These are phyloP conservation scores for Albugo laibachii DNA, from an alignment of 352 stramenopile genomes.

Conservation along the genomic window DNA sequence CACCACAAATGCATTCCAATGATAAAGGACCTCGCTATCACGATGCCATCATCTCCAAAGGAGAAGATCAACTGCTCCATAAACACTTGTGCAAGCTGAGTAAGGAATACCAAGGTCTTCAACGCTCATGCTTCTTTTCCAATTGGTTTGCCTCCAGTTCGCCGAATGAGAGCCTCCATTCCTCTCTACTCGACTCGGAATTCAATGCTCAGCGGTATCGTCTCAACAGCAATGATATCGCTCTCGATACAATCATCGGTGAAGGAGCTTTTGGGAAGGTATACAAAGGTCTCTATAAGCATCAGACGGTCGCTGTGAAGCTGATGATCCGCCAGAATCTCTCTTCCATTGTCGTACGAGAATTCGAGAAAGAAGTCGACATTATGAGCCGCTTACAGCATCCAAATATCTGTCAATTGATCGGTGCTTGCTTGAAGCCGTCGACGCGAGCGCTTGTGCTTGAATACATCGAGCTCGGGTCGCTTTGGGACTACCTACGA, in stretches of 20 bases:
- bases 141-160: too few species aligned
- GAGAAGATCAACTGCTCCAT: too few species aligned
- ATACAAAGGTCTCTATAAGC: conserved; percentile 37
- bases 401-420: conserved; percentile 93
- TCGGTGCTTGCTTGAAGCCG: conserved; percentile 86
- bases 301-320: conserved; percentile 43
- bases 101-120: too few species aligned
- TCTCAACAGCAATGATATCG: conserved; percentile 41
- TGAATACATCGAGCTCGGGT: conserved; percentile 84
- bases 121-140: too few species aligned
- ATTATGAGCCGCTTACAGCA: conserved; percentile 85
- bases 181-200: too few species aligned
- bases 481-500: conserved; percentile 83
- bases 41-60: too few species aligned
- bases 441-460: conserved; percentile 90
- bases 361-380: conserved; percentile 67
- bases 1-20: too few species aligned
- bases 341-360: conserved; percentile 32
- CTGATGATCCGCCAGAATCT: conserved; percentile 55
- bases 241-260: conserved; percentile 33
- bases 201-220: neutral
- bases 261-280: conserved; percentile 69
- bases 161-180: too few species aligned
- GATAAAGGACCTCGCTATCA: too few species aligned
- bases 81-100: too few species aligned